Evolutionary conservation across 805 yeast genomes (phyloP), one percentile per base, ranked within the genome.

Genomic region (Tetrapisispora phaffii): DNA sequence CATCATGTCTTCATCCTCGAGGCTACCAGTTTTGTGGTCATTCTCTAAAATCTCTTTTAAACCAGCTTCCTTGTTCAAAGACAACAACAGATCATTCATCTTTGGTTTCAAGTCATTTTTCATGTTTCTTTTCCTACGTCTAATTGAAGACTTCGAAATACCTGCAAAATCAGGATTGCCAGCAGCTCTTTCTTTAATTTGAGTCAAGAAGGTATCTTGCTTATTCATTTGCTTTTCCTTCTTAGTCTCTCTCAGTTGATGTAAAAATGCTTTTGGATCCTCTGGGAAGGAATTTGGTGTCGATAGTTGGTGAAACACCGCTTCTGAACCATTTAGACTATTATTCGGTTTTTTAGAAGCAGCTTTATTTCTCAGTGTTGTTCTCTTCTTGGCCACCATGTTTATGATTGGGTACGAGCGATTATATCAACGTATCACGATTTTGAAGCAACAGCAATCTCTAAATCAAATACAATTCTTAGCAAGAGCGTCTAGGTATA

Each of bases 101-200:
- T 79, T 74, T 4, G 89, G 86, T 53, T 75, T 76, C 48, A 85
- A 66, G 51, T 80, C 76, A 46, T 82, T 83, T 53, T 74, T 75
- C 41, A 71, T 69, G 53, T 72, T 75, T 51, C 85, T 76, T 54
- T 80, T 80, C 51, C 86, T 72, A 60, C 81, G 72, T 57, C 86
- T 72, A 3, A 73, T 49, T 0, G 87, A 69, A 6, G 86, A 79
- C 58, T 83, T 84, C 19, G 87, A 79, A 36, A 84, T 70, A 20
- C 76, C 75, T 16, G 69, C 67, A 55, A 55, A 70, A 55, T 46
- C 71, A 19, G 55, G 42, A 26, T 55, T 50, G 20, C 46, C 49
- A 2, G 22, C 35, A 3, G 57, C 33, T 17, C 40, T 50, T 13
- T 55, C 53, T 42, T 49, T 50, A 5, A 61, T 50, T 38, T 51